Conservation (phyloP, 176 grass and related monocot species). For the Saccharum officinarum region DNA sequence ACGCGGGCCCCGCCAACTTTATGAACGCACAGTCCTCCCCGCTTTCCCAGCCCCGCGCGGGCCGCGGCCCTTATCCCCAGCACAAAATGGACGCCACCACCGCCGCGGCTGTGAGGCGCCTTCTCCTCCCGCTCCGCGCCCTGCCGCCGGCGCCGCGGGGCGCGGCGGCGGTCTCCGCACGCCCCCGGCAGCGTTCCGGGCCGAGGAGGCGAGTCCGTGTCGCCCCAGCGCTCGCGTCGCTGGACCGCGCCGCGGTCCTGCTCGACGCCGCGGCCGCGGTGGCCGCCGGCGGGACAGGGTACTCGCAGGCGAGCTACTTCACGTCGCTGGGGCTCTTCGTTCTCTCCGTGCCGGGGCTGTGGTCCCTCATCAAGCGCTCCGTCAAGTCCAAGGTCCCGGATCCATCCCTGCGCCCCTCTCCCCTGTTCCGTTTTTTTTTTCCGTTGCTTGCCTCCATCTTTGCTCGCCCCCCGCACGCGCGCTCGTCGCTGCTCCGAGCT, state of each 20-base stretch:
- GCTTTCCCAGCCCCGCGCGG: no score
- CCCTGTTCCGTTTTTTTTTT: background rate
- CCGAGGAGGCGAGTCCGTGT: background rate
- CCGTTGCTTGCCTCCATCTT: background rate
- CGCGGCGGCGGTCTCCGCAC: background rate
- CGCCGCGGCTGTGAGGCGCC: constrained; percentile 21
- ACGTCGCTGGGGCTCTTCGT: constrained; percentile 96
- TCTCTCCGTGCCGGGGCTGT: constrained; percentile 92
- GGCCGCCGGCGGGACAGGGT: constrained; percentile 48
- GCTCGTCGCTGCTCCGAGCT: background rate
- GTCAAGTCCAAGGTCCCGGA: constrained; percentile 90
- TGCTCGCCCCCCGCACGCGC: background rate
- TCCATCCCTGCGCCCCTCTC: background rate
- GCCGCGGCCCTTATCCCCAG: background rate
- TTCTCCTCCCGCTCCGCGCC: constrained; percentile 39
- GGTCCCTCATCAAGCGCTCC: constrained; percentile 99
- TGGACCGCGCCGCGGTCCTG: constrained; percentile 53
- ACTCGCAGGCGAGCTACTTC: constrained; percentile 97
- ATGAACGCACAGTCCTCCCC: background rate
- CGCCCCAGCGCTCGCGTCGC: constrained; percentile 45
- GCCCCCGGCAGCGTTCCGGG: background rate
- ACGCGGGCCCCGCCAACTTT: constrained; percentile 3
- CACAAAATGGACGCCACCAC: constrained; percentile 24
- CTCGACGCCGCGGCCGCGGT: constrained; percentile 52
- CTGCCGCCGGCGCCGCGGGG: background rate